phyloP scores from a whole-genome alignment of 176 grass and related monocot genomes.

The Urochloa ruziziensis region DNA sequence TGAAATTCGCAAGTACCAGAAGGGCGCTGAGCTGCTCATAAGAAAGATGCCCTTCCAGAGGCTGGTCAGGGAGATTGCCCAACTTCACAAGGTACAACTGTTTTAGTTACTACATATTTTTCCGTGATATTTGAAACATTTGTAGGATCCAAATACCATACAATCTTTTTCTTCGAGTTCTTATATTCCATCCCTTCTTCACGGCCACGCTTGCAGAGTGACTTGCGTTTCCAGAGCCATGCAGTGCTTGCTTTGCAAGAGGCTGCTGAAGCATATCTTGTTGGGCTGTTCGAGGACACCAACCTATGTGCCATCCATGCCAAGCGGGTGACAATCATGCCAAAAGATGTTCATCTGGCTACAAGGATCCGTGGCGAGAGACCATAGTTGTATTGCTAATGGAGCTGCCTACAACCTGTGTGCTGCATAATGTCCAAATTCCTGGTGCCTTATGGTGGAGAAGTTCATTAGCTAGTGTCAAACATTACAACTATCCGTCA shows the following conservation, averaged over 20 bases:
- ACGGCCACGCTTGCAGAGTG: constrained; percentile 3
- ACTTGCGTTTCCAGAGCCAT: constrained; percentile 10
- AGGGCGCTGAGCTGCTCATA: constrained; percentile 1
- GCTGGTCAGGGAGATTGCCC: constrained; percentile 39
- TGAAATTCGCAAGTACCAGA: constrained; percentile 10
- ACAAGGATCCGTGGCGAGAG: constrained; percentile 37
- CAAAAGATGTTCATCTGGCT: constrained; percentile 36
- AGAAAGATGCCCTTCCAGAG: constrained; percentile 26
- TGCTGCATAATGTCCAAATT: not conserved
- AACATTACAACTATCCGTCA: not conserved
- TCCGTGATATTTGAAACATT: not conserved
- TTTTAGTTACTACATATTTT: not conserved
- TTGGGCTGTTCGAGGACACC: constrained; percentile 38
- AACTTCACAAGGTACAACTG: constrained; percentile 4
- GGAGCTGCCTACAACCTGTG: not conserved
- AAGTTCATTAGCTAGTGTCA: not conserved
- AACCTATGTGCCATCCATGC: constrained; percentile 42
- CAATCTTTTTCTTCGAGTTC: not conserved
- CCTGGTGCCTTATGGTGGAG: not conserved
- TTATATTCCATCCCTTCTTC: not conserved
- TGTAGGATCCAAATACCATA: not conserved
- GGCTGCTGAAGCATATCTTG: constrained; percentile 28
- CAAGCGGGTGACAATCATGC: constrained; percentile 36
- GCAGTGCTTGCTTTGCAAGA: constrained; percentile 21
- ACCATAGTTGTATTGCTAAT: not conserved